phyloP scores from a whole-genome alignment of 2,329 filamentous ascomycete species.

The Trichocomaceae sp. region DNA sequence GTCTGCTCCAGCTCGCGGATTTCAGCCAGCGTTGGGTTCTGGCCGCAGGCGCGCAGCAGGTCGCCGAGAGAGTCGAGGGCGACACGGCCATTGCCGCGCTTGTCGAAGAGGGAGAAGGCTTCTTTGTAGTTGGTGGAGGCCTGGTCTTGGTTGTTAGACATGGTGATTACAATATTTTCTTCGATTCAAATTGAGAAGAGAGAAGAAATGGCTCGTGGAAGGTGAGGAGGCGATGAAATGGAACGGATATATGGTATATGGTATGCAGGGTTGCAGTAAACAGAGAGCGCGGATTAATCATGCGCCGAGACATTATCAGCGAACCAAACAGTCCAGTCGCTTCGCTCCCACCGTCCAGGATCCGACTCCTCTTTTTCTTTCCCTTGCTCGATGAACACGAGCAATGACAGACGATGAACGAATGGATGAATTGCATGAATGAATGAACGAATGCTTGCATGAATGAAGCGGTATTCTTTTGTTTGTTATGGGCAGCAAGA shows the following conservation, averaged over 20 bases:
- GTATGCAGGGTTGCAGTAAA: background rate
- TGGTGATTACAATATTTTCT: slow-evolving; percentile 19
- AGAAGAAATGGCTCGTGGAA: slow-evolving; percentile 6
- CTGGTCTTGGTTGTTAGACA: slow-evolving; percentile 40
- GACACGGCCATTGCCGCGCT: slow-evolving; percentile 93
- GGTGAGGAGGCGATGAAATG: background rate
- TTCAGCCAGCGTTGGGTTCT: slow-evolving; percentile 93
- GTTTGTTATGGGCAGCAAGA: too few species aligned
- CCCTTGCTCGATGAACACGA: background rate
- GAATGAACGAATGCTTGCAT: too few species aligned
- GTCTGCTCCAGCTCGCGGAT: slow-evolving; percentile 88
- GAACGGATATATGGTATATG: too few species aligned
- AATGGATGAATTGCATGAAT: too few species aligned
- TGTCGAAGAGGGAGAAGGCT: slow-evolving; percentile 99
- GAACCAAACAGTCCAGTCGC: background rate
- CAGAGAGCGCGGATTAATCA: slow-evolving; percentile 6
- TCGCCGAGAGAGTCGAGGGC: slow-evolving; percentile 81
- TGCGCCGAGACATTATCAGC: slow-evolving; percentile 5
- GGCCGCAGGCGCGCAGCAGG: slow-evolving; percentile 89
- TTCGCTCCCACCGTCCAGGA: too few species aligned
- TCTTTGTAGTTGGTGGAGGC: slow-evolving; percentile 98
- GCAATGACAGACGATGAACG: too few species aligned
- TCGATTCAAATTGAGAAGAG: background rate
- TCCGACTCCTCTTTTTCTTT: background rate
- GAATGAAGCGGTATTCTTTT: too few species aligned